phyloP scores from a whole-genome alignment of 2,329 filamentous ascomycete genomes.

The Trichoderma sp. region DNA sequence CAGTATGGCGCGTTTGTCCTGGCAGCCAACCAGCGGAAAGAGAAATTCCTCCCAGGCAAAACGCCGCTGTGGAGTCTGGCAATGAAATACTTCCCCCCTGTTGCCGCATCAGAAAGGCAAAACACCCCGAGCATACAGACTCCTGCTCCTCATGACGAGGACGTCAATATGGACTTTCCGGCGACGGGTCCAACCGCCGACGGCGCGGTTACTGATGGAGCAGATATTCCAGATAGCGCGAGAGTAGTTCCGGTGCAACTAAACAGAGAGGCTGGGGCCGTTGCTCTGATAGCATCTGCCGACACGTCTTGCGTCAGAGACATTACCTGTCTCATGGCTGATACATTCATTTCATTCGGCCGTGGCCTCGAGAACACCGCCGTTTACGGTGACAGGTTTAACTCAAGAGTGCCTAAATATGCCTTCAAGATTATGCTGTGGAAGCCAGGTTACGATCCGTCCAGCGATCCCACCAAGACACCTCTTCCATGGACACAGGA shows the following conservation, averaged over 20 bases:
- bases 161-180: slow-evolving; percentile 32
- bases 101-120: slow-evolving; percentile 29
- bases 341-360: slow-evolving; percentile 75
- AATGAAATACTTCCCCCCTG: slow-evolving; percentile 60
- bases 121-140: background rate
- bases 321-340: slow-evolving; percentile 65
- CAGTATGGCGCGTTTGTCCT: slow-evolving; percentile 58
- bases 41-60: slow-evolving; percentile 56
- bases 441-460: slow-evolving; percentile 65
- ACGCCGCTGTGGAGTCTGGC: slow-evolving; percentile 58
- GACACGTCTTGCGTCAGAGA: slow-evolving; percentile 64
- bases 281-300: slow-evolving; percentile 68
- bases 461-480: slow-evolving; percentile 56
- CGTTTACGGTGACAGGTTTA: slow-evolving; percentile 61
- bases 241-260: slow-evolving; percentile 41
- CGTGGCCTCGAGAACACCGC: slow-evolving; percentile 68
- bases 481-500: slow-evolving; percentile 47
- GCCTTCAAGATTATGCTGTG: slow-evolving; percentile 79
- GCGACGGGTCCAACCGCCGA: slow-evolving; percentile 36
- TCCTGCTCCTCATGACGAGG: slow-evolving; percentile 15
- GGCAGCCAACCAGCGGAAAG: slow-evolving; percentile 52
- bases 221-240: slow-evolving; percentile 40
- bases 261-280: slow-evolving; percentile 41
- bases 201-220: slow-evolving; percentile 39
- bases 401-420: slow-evolving; percentile 76